phyloP scores from a whole-genome alignment of 1,284 basidiomycete species.

The Malassezia sp. region DNA sequence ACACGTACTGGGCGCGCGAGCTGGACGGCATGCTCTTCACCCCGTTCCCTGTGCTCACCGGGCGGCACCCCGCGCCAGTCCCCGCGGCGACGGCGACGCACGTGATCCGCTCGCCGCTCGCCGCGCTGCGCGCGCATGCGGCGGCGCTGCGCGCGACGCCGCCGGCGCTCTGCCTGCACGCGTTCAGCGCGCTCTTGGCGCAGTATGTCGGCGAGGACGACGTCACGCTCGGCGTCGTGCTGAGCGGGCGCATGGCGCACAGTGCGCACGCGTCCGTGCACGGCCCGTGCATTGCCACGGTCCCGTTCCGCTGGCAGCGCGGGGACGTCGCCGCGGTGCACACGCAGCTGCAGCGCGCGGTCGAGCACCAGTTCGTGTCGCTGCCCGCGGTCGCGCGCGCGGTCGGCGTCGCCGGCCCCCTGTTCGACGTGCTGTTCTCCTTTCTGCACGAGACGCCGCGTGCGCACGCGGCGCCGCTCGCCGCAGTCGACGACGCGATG shows the following conservation, averaged over 20 bases:
- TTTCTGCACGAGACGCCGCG: slow-evolving; percentile 19
- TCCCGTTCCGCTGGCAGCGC: slow-evolving; percentile 25
- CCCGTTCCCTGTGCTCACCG: slow-evolving; percentile 29
- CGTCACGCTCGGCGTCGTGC: slow-evolving; percentile 32
- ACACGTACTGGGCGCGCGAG: slow-evolving; percentile 22
- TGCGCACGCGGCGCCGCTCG: background rate
- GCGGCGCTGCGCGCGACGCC: slow-evolving; percentile 21
- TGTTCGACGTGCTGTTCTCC: slow-evolving; percentile 35
- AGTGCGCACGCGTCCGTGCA: slow-evolving; percentile 24
- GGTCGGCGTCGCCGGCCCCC: slow-evolving; percentile 17
- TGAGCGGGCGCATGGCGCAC: slow-evolving; percentile 26
- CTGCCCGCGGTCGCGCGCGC: slow-evolving; percentile 26
- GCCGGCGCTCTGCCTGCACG: slow-evolving; percentile 26
- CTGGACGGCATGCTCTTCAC: slow-evolving; percentile 23
- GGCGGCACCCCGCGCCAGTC: too few species aligned
- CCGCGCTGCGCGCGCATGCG: slow-evolving; percentile 16
- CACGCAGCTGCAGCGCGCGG: slow-evolving; percentile 5
- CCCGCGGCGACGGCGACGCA: background rate
- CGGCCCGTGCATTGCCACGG: slow-evolving; percentile 37
- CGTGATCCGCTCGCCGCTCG: background rate
- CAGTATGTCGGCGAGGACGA: slow-evolving; percentile 30
- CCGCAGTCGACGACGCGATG: slow-evolving; percentile 19
- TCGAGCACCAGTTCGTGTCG: slow-evolving; percentile 31
- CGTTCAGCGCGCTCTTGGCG: slow-evolving; percentile 21
- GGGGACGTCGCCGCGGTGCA: background rate